Base-by-base conservation (phyloP, 2,329 filamentous ascomycete genomes). In the Tolypocladium tundrense region DNA sequence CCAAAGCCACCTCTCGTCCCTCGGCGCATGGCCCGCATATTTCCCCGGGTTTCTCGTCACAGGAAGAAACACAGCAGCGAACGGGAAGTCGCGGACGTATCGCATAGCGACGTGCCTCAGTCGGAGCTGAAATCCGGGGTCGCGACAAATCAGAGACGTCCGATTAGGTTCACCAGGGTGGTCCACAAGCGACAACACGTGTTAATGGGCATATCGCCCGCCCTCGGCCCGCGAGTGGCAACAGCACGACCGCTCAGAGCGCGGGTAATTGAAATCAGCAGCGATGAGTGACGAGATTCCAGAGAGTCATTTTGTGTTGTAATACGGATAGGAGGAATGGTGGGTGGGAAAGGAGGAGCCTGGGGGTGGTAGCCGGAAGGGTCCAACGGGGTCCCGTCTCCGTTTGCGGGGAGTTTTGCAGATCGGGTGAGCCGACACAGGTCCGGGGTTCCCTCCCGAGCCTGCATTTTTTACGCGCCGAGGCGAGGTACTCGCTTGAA, bases 351-450 rank as follows among this genome's bases (percentile, higher is more conserved):
- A 19, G 48, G 45, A 16, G 19, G 48, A 51, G 48, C 48, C 48
- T 35, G 48, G 48, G 48, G 48, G 48, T 43, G 53, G 53, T 4
- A 42, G 16, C 53, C 53, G 53, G 53, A 54, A 54, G 53, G 53
- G 39, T 54, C 53, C 53, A 41, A 41, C 35, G 53, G 53, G 53
- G 37, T 40, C 41, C 53, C 48, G 31, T 19, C 10, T 52, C 40
- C 53, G 53, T 55, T 43, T 55, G 53, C 40, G 53, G 53, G 53
- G 53, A n/a, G 39, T 16, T 55, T 35, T 55, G 40, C 53, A 55
- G 40, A 55, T 55, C 53, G 53, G 53, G 40, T 14, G 40, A 35
- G 48, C 48, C 48, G 48, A 52, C 31, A n/a, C 48, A 52, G 31
- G 48, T 51, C 48, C 48, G 48, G 48, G 27, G 48, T n/a, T 11